Base-by-base conservation (phyloP, 2,329 filamentous ascomycete species). In the Xylariaceae sp. region DNA sequence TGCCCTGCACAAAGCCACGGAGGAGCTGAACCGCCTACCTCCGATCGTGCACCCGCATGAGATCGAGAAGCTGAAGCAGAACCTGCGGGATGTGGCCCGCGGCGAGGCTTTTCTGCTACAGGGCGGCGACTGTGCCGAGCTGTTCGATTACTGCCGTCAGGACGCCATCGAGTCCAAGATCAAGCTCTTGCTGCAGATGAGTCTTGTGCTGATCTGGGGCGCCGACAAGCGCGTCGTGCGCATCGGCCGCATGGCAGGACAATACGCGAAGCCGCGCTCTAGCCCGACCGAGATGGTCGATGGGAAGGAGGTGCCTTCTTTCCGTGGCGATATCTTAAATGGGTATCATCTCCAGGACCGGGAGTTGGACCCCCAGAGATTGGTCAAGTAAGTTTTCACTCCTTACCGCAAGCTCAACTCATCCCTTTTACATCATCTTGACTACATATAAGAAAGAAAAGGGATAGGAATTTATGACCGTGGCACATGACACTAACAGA, bases 141-240 rank as follows among this genome's bases (percentile, higher is more conserved):
- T 98, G 8, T 99, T 99, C 70, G 92, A 95, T 75, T 99, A 99
- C 80, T 99, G 95, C 76, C 88, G 90, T 67, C 89, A 92, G 73
- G 84, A 85, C 12, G 89, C 90, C 64, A 97, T 99, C 66, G 92
- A 98, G 76, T 89, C 91, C 62, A 99, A 98, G 81, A 92, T 98
- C 75, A 98, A 98, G 78, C 85, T 99, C 23, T 83, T 99, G 26
- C 80, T 99, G 58, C 95, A 99, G 78, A 98, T 99, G 94, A 96
- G 91, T 64, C 79, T 99, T 66, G 91, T 99, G 1, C 82, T 99
- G 58, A 93, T 98, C 73, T 97, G 93, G 89, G 95, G 91, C 65
- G 82, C 82, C 57, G 81, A 83, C 76, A 87, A 87, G 76, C 90
- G 91, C 5, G 92, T 99, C 3, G 92, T 99, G 44, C 87, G 95